A percentile compares a stretch with the other conserved stretches of the same genome.
Evolutionary conservation across 495 filamentous ascomycete genomes (phyloP).

Genomic region (Aspergillus cristatus): DNA sequence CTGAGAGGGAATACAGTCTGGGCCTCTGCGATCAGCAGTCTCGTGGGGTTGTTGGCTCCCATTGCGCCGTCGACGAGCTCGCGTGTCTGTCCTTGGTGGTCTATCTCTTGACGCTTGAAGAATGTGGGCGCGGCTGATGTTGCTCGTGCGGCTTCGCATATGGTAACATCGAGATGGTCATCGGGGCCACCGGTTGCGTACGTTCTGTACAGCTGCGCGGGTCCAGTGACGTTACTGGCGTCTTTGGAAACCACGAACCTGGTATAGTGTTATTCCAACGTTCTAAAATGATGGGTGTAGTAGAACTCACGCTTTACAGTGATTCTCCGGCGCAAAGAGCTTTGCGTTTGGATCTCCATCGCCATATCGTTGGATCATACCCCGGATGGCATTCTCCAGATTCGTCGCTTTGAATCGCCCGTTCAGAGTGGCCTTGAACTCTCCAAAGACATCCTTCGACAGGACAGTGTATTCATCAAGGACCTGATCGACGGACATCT

Average conservation of each 20-base stretch:
- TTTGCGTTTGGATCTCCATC: not conserved
- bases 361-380: not conserved
- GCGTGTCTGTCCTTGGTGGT: not conserved
- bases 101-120: conserved; percentile 24
- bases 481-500: conserved; percentile 28
- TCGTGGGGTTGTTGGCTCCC: not conserved
- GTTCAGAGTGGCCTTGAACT: not conserved
- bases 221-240: not conserved
- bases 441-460: not conserved
- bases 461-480: not conserved
- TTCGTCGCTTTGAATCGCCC: not conserved
- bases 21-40: not conserved
- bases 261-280: not conserved
- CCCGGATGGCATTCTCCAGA: not conserved
- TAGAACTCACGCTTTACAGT: not conserved
- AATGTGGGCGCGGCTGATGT: conserved; percentile 37
- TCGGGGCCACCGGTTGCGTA: not conserved
- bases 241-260: not conserved
- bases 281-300: too few species aligned
- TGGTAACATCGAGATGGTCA: not conserved
- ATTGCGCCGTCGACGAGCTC: not conserved
- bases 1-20: not conserved
- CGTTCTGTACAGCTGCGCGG: not conserved
- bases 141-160: conserved; percentile 43
- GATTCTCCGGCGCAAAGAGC: not conserved